Evolutionary conservation across 2,329 filamentous ascomycete species (phyloP), one percentile per base, ranked within the genome.

Genomic region (Fusarium tanahbumbuense): DNA sequence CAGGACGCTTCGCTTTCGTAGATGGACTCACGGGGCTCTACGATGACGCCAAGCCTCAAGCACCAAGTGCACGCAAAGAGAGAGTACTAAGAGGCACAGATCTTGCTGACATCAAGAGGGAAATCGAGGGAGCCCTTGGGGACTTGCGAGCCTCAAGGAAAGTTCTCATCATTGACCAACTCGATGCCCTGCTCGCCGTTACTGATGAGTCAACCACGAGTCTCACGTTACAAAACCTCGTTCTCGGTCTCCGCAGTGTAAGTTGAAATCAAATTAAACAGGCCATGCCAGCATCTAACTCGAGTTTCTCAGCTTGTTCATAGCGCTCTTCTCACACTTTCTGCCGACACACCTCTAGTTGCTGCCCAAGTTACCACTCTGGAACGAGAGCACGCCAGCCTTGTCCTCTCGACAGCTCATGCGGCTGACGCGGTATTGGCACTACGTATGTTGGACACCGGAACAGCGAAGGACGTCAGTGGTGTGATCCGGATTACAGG

Each of bases 401-500:
- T 97, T 63, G 81, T 92, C 22, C 83, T 94, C 37, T 87, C 87
- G 8, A 81, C 91, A 68, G 92, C 91, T n/a, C 93, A 98, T 77
- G 86, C 89, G 73, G 93, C 94, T 11, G 82, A 87, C n/a, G 83
- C 87, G 67, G 86, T 95, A 6, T 81, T 97, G 73, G 88, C 92
- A 66, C 82, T 96, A 61, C 85, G 94, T 55, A 86, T 91, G 75
- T 80, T 98, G 65, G 94, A 97, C 76, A 97, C 94, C 0, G 95
- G 95, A 1, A 90, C 90, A n/a, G 94, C 95, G 67, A 91, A 87
- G 77, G 95, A 98, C 80, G 93, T 98, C 32, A 97, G 93, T 80
- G 95, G 95, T 5, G 93, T 97, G 45, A 76, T 98, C 68, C 87
- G 94, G 71, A 85, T 96, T 52, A 94, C 92, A 20, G 84, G 85